Percentiles rank a stretch among this genome's conserved stretches.
phyloP scores from a whole-genome alignment of 257 asterid genomes.

The Cruciata laevipes region DNA sequence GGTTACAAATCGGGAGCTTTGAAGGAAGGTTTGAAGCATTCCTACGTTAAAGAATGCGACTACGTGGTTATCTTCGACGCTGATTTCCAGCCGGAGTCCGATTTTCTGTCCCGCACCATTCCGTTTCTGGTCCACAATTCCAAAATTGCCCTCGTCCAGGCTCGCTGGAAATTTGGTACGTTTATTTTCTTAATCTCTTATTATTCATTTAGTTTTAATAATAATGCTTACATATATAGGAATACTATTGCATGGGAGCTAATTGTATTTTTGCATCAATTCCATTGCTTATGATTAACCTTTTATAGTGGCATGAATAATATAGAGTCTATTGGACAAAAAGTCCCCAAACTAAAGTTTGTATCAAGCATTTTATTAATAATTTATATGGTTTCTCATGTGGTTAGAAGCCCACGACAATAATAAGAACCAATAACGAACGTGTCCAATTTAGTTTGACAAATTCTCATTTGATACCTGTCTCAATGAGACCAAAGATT shows the following conservation, averaged over 20 bases:
- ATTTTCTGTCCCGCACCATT: constrained; percentile 26
- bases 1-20: constrained; percentile 45
- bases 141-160: constrained; percentile 32
- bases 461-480: too few species aligned
- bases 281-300: too few species aligned
- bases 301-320: too few species aligned
- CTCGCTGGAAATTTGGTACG: constrained; percentile 42
- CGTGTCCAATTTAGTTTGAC: background rate
- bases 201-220: too few species aligned
- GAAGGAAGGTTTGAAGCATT: constrained; percentile 31
- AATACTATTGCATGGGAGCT: too few species aligned
- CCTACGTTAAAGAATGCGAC: constrained; percentile 28
- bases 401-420: background rate
- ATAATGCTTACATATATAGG: too few species aligned
- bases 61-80: constrained; percentile 36
- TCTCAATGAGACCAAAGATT: too few species aligned
- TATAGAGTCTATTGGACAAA: too few species aligned
- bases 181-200: background rate
- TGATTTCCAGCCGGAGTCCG: constrained; percentile 32
- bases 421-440: background rate
- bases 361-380: too few species aligned
- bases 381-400: background rate
- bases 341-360: too few species aligned
- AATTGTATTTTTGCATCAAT: too few species aligned
- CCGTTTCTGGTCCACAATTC: constrained; percentile 37